phyloP scores from a whole-genome alignment of 2,329 filamentous ascomycete species.

The Penicillium sp. region DNA sequence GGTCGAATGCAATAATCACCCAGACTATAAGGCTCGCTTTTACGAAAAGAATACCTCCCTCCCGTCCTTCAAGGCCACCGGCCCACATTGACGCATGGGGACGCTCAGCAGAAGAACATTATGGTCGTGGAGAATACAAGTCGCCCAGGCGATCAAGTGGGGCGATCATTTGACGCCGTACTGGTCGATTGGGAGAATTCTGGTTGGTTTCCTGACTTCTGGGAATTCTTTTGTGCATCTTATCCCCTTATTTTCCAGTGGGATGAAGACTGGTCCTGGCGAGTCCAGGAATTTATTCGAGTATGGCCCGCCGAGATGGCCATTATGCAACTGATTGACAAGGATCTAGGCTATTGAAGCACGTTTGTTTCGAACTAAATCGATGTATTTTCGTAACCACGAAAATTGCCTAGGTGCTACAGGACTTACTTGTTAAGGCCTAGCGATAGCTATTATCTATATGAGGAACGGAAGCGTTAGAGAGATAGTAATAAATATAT shows the following conservation, averaged over 20 bases:
- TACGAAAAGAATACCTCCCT: conserved; percentile 29
- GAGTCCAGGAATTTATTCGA: conserved; percentile 30
- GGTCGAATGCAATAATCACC: conserved; percentile 21
- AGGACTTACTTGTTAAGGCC: no score
- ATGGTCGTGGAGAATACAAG: conserved; percentile 24
- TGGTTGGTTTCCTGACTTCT: conserved; percentile 32
- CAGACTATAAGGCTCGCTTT: conserved; percentile 30
- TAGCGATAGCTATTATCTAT: no score
- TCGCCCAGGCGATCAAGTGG: conserved; percentile 22
- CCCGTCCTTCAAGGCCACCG: conserved; percentile 29
- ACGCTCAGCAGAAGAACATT: conserved; percentile 33
- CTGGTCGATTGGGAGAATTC: conserved; percentile 32
- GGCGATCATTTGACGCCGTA: conserved; percentile 30
- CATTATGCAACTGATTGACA: conserved; percentile 31
- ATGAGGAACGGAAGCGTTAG: no score
- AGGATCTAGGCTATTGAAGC: conserved; percentile 12
- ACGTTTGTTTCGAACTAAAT: no score
- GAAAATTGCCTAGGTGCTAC: no score
- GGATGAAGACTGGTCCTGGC: conserved; percentile 32
- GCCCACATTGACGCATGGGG: conserved; percentile 33
- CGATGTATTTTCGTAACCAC: no score
- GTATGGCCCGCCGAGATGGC: conserved; percentile 31
- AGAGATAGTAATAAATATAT: no score
- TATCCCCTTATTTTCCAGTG: conserved; percentile 20
- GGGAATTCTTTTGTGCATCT: conserved; percentile 31